phyloP scores from a whole-genome alignment of 2,329 filamentous ascomycete genomes.

The Westerdykella ornata region DNA sequence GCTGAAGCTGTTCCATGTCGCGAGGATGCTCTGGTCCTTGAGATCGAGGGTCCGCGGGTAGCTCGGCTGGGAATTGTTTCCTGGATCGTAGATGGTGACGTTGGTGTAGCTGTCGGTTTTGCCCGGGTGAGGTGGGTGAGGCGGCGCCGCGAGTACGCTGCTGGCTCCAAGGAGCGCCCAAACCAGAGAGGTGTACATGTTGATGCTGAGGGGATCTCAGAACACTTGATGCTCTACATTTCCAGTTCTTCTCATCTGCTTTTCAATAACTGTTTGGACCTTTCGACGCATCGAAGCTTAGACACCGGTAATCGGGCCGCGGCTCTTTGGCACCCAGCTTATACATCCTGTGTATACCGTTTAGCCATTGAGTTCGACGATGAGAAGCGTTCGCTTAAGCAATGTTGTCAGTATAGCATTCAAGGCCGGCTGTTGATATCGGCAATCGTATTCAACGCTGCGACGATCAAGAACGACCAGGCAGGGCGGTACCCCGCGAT shows the following conservation, averaged over 20 bases:
- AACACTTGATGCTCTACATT: too few relatives aligned
- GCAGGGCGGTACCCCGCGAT: conserved; percentile 8
- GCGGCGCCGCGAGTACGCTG: background rate
- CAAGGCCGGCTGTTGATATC: too few relatives aligned
- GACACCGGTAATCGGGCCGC: too few relatives aligned
- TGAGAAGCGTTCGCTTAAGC: too few relatives aligned
- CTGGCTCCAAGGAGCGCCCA: background rate
- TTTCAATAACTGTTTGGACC: too few relatives aligned
- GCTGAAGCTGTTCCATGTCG: conserved; percentile 13
- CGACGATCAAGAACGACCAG: too few relatives aligned
- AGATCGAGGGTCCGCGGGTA: conserved; percentile 26
- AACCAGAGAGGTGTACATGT: background rate
- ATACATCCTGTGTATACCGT: too few relatives aligned
- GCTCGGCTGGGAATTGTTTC: conserved; percentile 50
- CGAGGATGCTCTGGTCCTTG: conserved; percentile 15
- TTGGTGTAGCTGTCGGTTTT: conserved; percentile 16
- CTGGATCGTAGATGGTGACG: conserved; percentile 42
- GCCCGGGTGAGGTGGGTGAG: background rate
- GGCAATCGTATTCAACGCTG: background rate
- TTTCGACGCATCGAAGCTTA: too few relatives aligned
- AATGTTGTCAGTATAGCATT: too few relatives aligned
- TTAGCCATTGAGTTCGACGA: too few relatives aligned
- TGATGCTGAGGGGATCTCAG: background rate
- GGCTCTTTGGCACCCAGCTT: too few relatives aligned
- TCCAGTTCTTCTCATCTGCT: too few relatives aligned